Conservation (phyloP, 768 basidiomycete genomes). For the Obba rivulosa region DNA sequence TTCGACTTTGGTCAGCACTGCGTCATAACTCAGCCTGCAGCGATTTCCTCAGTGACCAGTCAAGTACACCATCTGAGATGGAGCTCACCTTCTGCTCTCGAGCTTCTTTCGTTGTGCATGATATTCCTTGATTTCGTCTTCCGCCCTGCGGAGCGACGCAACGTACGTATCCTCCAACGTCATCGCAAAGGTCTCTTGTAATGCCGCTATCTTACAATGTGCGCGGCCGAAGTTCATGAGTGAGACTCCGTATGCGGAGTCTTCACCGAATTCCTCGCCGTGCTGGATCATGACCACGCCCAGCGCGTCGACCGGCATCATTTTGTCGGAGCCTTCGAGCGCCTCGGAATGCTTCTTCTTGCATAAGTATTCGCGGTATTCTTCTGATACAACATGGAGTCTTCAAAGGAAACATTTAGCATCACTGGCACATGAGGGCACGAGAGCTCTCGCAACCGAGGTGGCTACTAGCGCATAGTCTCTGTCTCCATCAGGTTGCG, state of each 20-base stretch:
- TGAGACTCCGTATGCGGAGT: constrained; percentile 71
- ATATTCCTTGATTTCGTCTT: constrained; percentile 79
- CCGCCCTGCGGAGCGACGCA: constrained; percentile 55
- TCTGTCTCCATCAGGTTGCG: too few species aligned
- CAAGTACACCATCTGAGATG: background rate
- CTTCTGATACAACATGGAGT: constrained; percentile 64
- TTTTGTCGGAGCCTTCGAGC: constrained; percentile 60
- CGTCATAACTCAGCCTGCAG: constrained; percentile 62
- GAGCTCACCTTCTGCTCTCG: constrained; percentile 71
- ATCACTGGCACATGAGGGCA: too few species aligned
- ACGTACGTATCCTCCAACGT: constrained; percentile 73
- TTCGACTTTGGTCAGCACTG: constrained; percentile 64
- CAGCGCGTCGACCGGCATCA: constrained; percentile 70
- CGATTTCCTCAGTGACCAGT: background rate
- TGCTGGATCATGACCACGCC: constrained; percentile 85
- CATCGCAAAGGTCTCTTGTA: constrained; percentile 78
- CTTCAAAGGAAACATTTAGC: constrained; percentile 31
- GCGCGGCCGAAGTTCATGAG: constrained; percentile 75
- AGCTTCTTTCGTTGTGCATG: constrained; percentile 78
- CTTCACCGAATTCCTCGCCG: constrained; percentile 75
- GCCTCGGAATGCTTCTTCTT: constrained; percentile 72
- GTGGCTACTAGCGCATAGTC: too few species aligned
- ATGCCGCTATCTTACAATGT: constrained; percentile 77
- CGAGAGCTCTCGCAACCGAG: too few species aligned
- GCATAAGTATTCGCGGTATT: constrained; percentile 62